Evolutionary conservation across 148 eudicot genomes (phyloP), one percentile per base, ranked within the genome.

Genomic region (Cornus controversa): DNA sequence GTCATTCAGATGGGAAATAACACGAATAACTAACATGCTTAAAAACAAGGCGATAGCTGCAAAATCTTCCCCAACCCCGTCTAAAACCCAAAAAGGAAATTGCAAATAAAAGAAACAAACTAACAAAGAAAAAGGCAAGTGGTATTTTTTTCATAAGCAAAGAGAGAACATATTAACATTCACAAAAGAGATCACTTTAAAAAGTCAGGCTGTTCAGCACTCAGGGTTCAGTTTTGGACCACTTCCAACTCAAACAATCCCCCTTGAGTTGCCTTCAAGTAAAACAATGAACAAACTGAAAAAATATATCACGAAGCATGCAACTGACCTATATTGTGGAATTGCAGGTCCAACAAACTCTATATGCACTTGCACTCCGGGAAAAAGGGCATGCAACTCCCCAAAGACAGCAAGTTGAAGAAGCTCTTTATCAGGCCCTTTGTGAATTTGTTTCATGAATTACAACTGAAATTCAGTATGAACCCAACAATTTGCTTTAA

Each of bases 401-500:
- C 91, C 89, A 80, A 96, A 96, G 54, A 81, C 89, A 69, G 87
- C 85, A 84, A 93, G 86, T 79, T 91, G 98, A 80, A 66, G 79
- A 80, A 96, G 91, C 90, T 96, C 99, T 76, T 88, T 91, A 53
- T 93, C 97, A 68, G 98, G 94, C 62, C 98, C 99, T 95, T 86
- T 79, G 40, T 74, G 36, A 53, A 68, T 34, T 74, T 31, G 5
- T 34, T 54, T 69, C 58, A 1, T 64, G 14, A 62, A 84, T 77
- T 28, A 75, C 36, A 75, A 77, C 66, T 37, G 18, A 60, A 53
- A 10, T 31, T 69, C 67, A 82, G 31, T 22, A 28, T 14, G 57
- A 27, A 29, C 8, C 8, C 64, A 60, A 60, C 24, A 60, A 60
- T n/a, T 11, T 15, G 57, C 57, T 50, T 50, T 50, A 16, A 50